phyloP scores from a whole-genome alignment of 805 yeast species.

The Wickerhamomyces chambardii region DNA sequence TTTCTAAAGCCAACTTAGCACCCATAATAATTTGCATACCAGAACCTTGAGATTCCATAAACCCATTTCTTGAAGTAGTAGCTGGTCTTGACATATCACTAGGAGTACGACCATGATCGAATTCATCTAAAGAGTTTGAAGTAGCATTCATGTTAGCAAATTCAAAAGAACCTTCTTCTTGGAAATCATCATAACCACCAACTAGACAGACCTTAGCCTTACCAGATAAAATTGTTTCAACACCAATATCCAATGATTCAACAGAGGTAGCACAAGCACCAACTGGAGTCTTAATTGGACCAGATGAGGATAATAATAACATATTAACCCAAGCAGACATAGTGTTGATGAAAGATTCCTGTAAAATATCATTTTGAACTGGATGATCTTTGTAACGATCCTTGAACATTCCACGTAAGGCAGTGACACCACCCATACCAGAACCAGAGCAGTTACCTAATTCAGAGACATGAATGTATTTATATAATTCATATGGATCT shows the following conservation, averaged over 20 bases:
- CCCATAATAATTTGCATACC: constrained; percentile 97
- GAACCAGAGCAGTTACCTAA: constrained; percentile 99
- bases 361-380: constrained; percentile 94
- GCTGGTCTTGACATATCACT: constrained; percentile 98
- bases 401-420: constrained; percentile 95
- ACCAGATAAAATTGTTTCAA: constrained; percentile 86
- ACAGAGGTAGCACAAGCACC: constrained; percentile 99
- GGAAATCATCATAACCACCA: constrained; percentile 99
- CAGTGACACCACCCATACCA: constrained; percentile 99
- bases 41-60: constrained; percentile 99
- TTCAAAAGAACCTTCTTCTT: constrained; percentile 97
- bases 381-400: constrained; percentile 90
- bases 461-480: constrained; percentile 96
- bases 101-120: constrained; percentile 95
- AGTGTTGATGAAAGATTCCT: constrained; percentile 97
- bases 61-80: constrained; percentile 92
- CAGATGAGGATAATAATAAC: constrained; percentile 93
- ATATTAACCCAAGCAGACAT: constrained; percentile 99
- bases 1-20: constrained; percentile 86
- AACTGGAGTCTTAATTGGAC: constrained; percentile 98
- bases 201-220: constrained; percentile 94
- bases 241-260: constrained; percentile 94
- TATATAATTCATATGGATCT: constrained; percentile 97
- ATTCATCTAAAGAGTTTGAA: constrained; percentile 79
- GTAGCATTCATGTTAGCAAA: constrained; percentile 99